Base-by-base conservation (phyloP, 345 rosid species). In the Lepidium sativum region DNA sequence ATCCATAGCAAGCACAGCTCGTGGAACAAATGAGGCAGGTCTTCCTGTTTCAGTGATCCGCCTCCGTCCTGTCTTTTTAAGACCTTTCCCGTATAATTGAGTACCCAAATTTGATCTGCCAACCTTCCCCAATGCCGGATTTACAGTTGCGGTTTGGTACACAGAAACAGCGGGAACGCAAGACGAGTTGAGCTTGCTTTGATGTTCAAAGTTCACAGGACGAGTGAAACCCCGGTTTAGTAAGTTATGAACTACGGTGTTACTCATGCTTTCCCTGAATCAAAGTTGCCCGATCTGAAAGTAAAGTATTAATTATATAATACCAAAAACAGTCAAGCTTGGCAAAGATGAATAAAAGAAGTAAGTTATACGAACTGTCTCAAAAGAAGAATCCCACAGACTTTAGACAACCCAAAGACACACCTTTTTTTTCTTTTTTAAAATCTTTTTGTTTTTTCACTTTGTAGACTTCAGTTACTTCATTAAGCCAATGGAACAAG, bases 1-100 rank as follows among this genome's bases (percentile, higher is more conserved):
- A 79, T 84, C 92, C 80, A 79, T 75, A 8, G 92, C 78, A 70
- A 94, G 81, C 8, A 85, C 85, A 51, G 99, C 89, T 33, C 77
- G 80, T 27, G 97, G 81, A 44, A 73, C 52, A 58, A 81, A 60
- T 0, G 77, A 50, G 57, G 72, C 68, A 33, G 78, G 25, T 31
- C 69, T 82, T 63, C 64, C 75, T 12, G 56, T 62, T 71, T 75
- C 81, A 67, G 69, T 63, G 38, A 67, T 48, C 15, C 72, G 41
- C 38, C 73, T 77, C 16, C 74, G 67, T 65, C 71, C 78, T 54
- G 76, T 17, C 70, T 50, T 49, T 16, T 62, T 79, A 49, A 88
- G 77, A 48, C 75, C 61, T 34, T 64, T 77, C 6, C 90, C 87
- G 55, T 57, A 66, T 54, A 87, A 80, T 13, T 71, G 75, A 0